Evolutionary conservation across 306 rosid species (phyloP), one percentile per base, ranked within the genome.

Genomic region (Corylus avellana): DNA sequence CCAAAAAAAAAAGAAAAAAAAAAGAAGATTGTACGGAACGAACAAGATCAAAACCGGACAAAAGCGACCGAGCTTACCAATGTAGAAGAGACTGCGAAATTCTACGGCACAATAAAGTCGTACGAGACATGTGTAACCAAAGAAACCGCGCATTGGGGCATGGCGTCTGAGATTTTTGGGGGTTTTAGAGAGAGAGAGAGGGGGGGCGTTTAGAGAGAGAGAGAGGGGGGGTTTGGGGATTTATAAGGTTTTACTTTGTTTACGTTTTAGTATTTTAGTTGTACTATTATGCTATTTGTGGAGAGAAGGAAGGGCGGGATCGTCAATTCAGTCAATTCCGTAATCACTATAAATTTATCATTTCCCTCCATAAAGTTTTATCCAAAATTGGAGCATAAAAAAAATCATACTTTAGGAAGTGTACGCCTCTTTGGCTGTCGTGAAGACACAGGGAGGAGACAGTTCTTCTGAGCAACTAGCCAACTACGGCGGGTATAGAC

Each of bases 1-100:
- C 70, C 8, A 71, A 57, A 68, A 46, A 7, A 66, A 54, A 22
- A 7, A 49, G 69, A 27, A 63, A 72, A 63, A 78, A 75, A 75
- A 18, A 25, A 56, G 20, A 80, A 81, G 2, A 75, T 8, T 16
- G 8, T 12, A 55, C 70, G 69, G 70, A 79, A 75, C 72, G 37
- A 39, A 75, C 69, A 78, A 83, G 92, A 90, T 89, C 89, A 92
- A 79, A 79, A 67, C 25, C 42, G 49, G 20, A 51, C 12, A 64
- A 9, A 39, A 51, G 6, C 7, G 79, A 80, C 72, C 56, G 61
- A 74, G 69, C 86, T 80, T 84, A 86, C 92, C 91, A 94, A 94
- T 94, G 97, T 55, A 81, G 79, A 68, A 75, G 68, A 80, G 27
- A 73, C 81, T 18, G 49, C 35, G 71, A 42, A 84, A 81, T 69